Evolutionary conservation across 2,329 filamentous ascomycete genomes (phyloP).

Genomic region (Fusarium armeniacum): DNA sequence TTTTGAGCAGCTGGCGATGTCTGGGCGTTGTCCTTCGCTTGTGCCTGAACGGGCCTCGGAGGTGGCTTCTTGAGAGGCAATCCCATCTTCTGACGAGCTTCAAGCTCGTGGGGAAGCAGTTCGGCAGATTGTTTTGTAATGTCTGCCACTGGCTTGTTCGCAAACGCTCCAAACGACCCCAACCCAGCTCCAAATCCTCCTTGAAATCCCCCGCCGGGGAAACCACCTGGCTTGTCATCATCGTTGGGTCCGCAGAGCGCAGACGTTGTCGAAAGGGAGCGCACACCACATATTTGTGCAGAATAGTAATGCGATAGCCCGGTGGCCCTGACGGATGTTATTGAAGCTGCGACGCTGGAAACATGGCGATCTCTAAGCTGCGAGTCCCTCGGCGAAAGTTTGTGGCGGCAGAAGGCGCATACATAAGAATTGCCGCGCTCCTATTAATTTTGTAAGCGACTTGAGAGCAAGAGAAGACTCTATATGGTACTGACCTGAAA

Average conservation of each 20-base stretch:
- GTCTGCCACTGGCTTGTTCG: constrained; percentile 26
- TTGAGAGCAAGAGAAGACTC: neutral
- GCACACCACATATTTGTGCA: constrained; percentile 25
- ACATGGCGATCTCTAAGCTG: constrained; percentile 35
- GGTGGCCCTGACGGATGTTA: constrained; percentile 15
- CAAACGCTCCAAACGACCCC: constrained; percentile 47
- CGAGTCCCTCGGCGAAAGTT: constrained; percentile 43
- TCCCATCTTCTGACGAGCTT: constrained; percentile 53
- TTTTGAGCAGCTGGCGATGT: constrained; percentile 5
- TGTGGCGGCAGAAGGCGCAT: constrained; percentile 58
- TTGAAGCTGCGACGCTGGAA: constrained; percentile 28
- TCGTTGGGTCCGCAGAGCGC: constrained; percentile 39
- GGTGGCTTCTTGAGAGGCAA: constrained; percentile 36
- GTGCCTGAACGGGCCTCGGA: constrained; percentile 10
- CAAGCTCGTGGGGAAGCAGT: constrained; percentile 58
- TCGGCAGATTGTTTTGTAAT: constrained; percentile 17
- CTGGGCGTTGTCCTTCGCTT: constrained; percentile 16
- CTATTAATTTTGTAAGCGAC: constrained; percentile 46
- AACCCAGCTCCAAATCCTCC: constrained; percentile 41
- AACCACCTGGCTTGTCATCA: constrained; percentile 41
- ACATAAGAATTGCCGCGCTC: constrained; percentile 58
- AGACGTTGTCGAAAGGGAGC: constrained; percentile 51
- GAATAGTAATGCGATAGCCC: constrained; percentile 6
- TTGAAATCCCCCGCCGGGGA: constrained; percentile 44
- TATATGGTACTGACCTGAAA: constrained; percentile 55